A percentile compares a stretch with the other conserved stretches of the same genome.
These are phyloP conservation scores for Incumbomyces lentus DNA, from an alignment of 2,329 filamentous ascomycete genomes.

Conservation along the genomic window DNA sequence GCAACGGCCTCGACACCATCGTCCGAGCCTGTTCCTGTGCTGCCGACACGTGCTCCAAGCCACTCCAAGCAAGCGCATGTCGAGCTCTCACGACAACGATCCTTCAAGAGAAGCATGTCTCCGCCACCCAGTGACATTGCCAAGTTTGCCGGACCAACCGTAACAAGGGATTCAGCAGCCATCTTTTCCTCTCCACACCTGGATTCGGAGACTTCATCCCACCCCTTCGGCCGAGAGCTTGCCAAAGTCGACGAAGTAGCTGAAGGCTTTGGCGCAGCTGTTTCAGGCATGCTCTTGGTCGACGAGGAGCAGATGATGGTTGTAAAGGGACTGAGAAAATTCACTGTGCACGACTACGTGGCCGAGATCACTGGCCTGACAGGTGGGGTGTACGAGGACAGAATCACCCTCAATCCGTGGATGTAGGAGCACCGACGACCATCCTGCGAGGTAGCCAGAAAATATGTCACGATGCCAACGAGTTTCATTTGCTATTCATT, in stretches of 20 bases:
- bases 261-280: constrained; percentile 63
- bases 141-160: constrained; percentile 19
- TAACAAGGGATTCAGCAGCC: constrained; percentile 27
- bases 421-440: constrained; percentile 25
- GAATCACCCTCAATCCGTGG: constrained; percentile 31
- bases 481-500: too few relatives aligned
- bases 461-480: too few relatives aligned
- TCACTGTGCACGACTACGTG: constrained; percentile 73
- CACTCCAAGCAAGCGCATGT: constrained; percentile 85
- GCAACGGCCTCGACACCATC: constrained; percentile 47
- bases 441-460: too few relatives aligned
- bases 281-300: constrained; percentile 44
- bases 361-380: constrained; percentile 65
- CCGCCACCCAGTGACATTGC: constrained; percentile 30
- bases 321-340: constrained; percentile 59
- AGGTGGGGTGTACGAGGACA: constrained; percentile 47
- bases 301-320: constrained; percentile 64
- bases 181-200: constrained; percentile 24
- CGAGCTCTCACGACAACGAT: constrained; percentile 59
- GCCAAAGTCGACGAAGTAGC: constrained; percentile 87
- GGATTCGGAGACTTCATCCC: constrained; percentile 33
- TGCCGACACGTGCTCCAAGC: constrained; percentile 70
- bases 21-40: constrained; percentile 47
- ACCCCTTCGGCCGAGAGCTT: constrained; percentile 83
- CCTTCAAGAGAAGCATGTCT: constrained; percentile 43